These are phyloP conservation scores for Lenwebbia sp. DNA, from an alignment of 345 rosid genomes.

Conservation along the genomic window DNA sequence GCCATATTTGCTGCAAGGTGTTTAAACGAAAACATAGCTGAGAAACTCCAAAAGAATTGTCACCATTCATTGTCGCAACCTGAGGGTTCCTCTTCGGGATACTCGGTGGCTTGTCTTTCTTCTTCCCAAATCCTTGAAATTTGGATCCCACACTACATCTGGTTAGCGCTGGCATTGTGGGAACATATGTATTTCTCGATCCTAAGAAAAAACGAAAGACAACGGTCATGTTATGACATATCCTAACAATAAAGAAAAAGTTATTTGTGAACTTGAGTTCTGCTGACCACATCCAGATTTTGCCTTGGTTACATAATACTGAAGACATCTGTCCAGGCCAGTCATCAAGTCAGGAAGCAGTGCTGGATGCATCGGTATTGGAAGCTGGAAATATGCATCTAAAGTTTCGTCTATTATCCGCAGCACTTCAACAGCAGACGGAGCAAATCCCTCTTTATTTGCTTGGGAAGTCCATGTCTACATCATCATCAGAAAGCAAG, in stretches of 20 bases:
- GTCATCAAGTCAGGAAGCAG: conserved; percentile 78
- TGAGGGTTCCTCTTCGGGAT: conserved; percentile 72
- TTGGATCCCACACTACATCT: conserved; percentile 73
- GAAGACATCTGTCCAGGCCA: conserved; percentile 88
- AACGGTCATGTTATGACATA: background rate
- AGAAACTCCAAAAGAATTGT: conserved; percentile 47
- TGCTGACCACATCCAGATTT: conserved; percentile 87
- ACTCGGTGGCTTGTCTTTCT: conserved; percentile 72
- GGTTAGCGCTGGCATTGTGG: conserved; percentile 91
- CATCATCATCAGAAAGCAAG: conserved; percentile 6
- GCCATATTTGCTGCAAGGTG: conserved; percentile 64
- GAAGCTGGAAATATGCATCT: conserved; percentile 86
- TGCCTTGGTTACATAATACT: conserved; percentile 69
- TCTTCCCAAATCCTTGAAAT: conserved; percentile 89
- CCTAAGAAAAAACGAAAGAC: conserved; percentile 34
- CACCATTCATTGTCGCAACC: conserved; percentile 55
- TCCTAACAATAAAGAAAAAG: background rate
- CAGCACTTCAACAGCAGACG: conserved; percentile 75
- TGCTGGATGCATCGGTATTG: conserved; percentile 90
- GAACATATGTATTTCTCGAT: conserved; percentile 60
- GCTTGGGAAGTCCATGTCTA: conserved; percentile 68
- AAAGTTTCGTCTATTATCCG: conserved; percentile 75
- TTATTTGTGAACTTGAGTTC: conserved; percentile 6
- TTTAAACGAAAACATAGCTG: conserved; percentile 78
- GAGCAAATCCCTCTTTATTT: conserved; percentile 67